Evolutionary conservation across 345 rosid species (phyloP), one percentile per base, ranked within the genome.

Genomic region (Zanthoxylum bungeanum): DNA sequence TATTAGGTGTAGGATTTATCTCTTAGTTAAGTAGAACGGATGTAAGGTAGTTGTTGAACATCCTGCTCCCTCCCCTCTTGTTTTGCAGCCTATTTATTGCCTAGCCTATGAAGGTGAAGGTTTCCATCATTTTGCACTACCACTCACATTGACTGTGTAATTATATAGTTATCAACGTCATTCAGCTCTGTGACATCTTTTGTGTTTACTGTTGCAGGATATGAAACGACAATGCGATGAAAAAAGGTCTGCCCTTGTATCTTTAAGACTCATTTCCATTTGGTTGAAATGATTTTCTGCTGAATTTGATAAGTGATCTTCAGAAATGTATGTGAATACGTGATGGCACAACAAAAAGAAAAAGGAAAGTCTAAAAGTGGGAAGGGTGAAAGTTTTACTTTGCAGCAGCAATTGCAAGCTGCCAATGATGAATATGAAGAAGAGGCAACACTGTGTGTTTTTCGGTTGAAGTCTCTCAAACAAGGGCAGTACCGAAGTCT

Each of bases 191-290:
- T 72, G 51, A 30, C 30, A 7, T 44, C 71, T 68, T 58, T 74
- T 44, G 71, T 81, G 62, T 58, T 64, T 30, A 53, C 17, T 60
- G 62, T 39, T 83, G 75, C 91, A 96, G 99, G 98, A 96, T 78
- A 96, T 96, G 99, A 96, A 93, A 84, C 87, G 87, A 67, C 99
- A 91, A 72, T 96, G 99, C 27, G 95, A 96, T 58, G 98, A 87
- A 73, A 96, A 96, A 86, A 89, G 97, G 99, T 93, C 62, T 34
- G 76, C 75, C 61, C 42, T 56, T 74, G 73, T 69, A 47, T 44
- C 57, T 39, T 19, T 58, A 28, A 51, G 27, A 49, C 28, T 66
- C 36, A 64, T 52, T 51, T 57, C 71, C 27, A 44, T 79, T 53
- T 63, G 21, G 25, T 77, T 71, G 63, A 55, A 21, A 60, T 49